A percentile compares a stretch with the other conserved stretches of the same genome.
Conservation (phyloP, 2,329 filamentous ascomycete genomes). For the Talaromyces marneffei region DNA sequence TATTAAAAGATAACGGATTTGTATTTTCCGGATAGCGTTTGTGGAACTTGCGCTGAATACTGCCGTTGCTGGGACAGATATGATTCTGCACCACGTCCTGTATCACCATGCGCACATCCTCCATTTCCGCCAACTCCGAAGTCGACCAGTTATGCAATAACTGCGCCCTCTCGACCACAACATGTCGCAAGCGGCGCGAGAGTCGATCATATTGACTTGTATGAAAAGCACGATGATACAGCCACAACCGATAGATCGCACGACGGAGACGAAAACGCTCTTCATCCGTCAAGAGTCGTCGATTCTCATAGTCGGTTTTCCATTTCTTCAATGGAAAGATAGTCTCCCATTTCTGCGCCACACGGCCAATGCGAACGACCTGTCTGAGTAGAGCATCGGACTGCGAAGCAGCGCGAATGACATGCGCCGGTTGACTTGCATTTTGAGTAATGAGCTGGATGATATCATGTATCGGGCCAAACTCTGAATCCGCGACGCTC, state of each 20-base stretch:
- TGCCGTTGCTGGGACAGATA: conserved; percentile 57
- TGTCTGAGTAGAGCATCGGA: conserved; percentile 53
- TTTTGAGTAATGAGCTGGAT: conserved; percentile 58
- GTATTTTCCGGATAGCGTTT: conserved; percentile 49
- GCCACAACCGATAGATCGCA: conserved; percentile 57
- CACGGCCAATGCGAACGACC: conserved; percentile 48
- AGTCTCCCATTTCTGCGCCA: conserved; percentile 54
- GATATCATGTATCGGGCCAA: conserved; percentile 54
- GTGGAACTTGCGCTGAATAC: conserved; percentile 53
- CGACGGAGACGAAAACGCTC: conserved; percentile 51
- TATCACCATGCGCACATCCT: conserved; percentile 53
- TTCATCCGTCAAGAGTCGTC: conserved; percentile 46
- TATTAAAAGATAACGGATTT: conserved; percentile 48
- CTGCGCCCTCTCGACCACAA: conserved; percentile 48
- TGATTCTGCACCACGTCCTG: conserved; percentile 52
- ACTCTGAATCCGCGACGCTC: conserved; percentile 50
- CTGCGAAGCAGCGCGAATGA: conserved; percentile 48
- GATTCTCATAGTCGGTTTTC: conserved; percentile 52
- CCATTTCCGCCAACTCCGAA: conserved; percentile 52
- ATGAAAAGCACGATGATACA: conserved; percentile 56
- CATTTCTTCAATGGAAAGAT: conserved; percentile 61
- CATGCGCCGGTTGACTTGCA: conserved; percentile 52
- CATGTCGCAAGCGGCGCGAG: conserved; percentile 41
- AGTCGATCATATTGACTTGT: conserved; percentile 47
- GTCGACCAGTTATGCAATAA: conserved; percentile 57